Evolutionary conservation across 176 grass and related monocot genomes (phyloP), one percentile per base, ranked within the genome.

Genomic region (Cenchrus purpureus): DNA sequence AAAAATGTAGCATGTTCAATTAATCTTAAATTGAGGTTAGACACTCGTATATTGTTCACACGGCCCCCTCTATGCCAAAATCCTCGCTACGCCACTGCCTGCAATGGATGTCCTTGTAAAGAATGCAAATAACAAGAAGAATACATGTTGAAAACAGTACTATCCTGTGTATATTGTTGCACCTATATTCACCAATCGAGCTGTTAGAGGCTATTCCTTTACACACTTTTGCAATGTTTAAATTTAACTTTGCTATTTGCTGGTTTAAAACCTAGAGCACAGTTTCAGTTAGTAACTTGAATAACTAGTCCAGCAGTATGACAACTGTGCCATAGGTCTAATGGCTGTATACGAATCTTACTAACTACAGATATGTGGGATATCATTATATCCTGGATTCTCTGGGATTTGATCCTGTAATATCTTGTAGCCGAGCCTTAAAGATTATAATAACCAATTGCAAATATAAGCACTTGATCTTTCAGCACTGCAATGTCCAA

Each of bases 41-140:
- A 34, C 34, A 34, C 34, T 34, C 34, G 3, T 34, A 34, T 34
- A 34, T 34, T 34, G 34, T 34, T 34, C 34, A 34, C 34, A 34
- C 34, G 3, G 34, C 34, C 34, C 34, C 34, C 34, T 34, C 34
- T 34, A 34, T 34, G 34, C 34, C 3, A 34, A 34, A 34, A 34
- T 34, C 3, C 34, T 34, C 2, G 34, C 34, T 34, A 34, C 34
- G 34, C 34, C 3, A 34, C 34, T 34, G 34, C 62, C 73, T 69
- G 72, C 78, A 12, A 74, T 71, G n/a, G 1, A 72, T 73, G 55
- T 77, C 54, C 54, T 64, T 81, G 25, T 29, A 80, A 70, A 69
- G 15, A 48, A 53, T 44, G 68, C 12, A 51, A 68, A 43, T 13
- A 59, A 45, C 17, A 77, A 37, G 17, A 65, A 64, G n/a, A 73